A percentile compares a stretch with the other conserved stretches of the same genome.
Conservation (phyloP, 228 moss, liverwort and hornwort species). For the Sphagnum fallax region DNA sequence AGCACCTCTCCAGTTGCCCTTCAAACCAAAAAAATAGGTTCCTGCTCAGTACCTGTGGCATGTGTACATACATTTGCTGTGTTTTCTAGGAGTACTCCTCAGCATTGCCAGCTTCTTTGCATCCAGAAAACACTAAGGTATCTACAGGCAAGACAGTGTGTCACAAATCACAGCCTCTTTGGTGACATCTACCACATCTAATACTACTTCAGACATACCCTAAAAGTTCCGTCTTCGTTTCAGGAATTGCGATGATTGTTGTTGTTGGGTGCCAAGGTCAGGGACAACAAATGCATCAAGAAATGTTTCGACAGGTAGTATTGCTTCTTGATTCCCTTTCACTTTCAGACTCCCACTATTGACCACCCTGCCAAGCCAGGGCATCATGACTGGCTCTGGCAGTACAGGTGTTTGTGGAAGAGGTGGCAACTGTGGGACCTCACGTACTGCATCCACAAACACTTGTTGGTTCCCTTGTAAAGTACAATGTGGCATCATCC, state of each 20-base stretch:
- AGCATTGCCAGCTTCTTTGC: too few species aligned
- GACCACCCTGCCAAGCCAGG: conserved; percentile 11
- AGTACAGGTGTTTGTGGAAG: conserved; percentile 3
- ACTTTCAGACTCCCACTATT: conserved; percentile 22
- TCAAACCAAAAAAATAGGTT: too few species aligned
- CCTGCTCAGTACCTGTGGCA: too few species aligned
- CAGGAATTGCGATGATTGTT: conserved; percentile 25
- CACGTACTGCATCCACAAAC: conserved; percentile 59
- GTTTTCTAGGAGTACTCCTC: too few species aligned
- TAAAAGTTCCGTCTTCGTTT: conserved; percentile 53
- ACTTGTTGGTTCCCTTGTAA: conserved; percentile 65
- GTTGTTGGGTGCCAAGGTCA: conserved; percentile 34
- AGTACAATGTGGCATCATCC: conserved; percentile 62
- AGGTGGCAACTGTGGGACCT: conserved; percentile 62
- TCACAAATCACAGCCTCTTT: too few species aligned
- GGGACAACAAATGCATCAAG: conserved; percentile 76
- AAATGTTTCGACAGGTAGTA: conserved; percentile 19
- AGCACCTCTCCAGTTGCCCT: too few species aligned
- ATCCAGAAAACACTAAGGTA: too few species aligned
- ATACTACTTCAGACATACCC: conserved; percentile 1
- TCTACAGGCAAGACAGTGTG: too few species aligned
- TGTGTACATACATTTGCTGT: too few species aligned
- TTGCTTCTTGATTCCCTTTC: conserved; percentile 49
- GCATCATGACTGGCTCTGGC: neutral
- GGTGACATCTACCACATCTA: neutral